Base-by-base conservation (phyloP, 2,329 filamentous ascomycete genomes). In the Sordariomycetes sp. region DNA sequence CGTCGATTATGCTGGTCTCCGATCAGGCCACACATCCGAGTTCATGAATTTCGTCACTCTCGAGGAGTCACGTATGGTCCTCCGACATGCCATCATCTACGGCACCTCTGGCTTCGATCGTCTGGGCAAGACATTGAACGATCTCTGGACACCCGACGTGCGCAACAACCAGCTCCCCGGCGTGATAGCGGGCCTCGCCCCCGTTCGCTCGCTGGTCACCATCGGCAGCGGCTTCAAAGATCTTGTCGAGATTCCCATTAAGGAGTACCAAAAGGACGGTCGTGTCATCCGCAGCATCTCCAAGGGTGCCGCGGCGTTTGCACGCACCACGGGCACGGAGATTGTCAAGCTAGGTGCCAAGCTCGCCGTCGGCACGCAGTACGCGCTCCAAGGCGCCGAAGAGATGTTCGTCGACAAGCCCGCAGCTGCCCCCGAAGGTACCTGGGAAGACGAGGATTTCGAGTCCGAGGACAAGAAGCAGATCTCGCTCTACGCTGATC, bases 11-110 rank as follows among this genome's bases (percentile, higher is more conserved):
- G 85, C 80, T 0, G 88, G 88, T 4, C 72, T 98, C 4, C 79
- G 88, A 18, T 95, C 92, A 2, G 92, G 92, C 2, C 86, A 86
- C 44, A 96, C 92, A 1, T 94, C 86, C 0, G 92, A 98, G 55
- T 94, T 98, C 50, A 96, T 96, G 88, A 98, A 98, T 56, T 95
- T 98, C 53, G 73, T 98, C 43, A 84, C 90, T 11, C 73, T 98
- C 2, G 92, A 98, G 46, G 81, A 85, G 43, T 79, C 92, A 3
- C 79, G 90, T 40, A 83, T 98, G 70, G 75, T 82, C 6, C 71
- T 98, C 34, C 76, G 84, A 10, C 88, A 90, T 53, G 83, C 85
- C 18, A 96, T 98, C 45, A 77, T 96, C 23, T 95, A 96, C 46
- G 92, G 93, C 19, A 75, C 94, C 1, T 79, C 79, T 7, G 92